Conservation (phyloP, 73 alveolate genomes). For the Paramecium sexaurelia region DNA sequence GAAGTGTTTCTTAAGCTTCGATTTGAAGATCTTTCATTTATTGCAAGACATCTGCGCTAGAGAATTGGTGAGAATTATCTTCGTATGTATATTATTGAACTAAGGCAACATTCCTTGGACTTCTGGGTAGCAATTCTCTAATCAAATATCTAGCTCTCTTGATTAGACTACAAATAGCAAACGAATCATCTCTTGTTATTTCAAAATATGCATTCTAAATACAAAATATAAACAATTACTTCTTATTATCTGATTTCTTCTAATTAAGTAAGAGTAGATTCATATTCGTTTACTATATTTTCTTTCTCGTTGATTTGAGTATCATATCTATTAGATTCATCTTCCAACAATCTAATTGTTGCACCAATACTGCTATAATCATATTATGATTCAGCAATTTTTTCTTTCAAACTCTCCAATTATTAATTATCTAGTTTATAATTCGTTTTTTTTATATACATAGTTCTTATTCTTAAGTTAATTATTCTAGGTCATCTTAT, state of each 20-base stretch:
- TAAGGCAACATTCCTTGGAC: slow-evolving; percentile 8
- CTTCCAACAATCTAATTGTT: not conserved
- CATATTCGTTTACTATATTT: not conserved
- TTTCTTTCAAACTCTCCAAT: not conserved
- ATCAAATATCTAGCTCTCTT: slow-evolving; percentile 43
- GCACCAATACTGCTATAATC: not conserved
- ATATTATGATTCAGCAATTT: not conserved
- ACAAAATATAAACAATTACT: not conserved
- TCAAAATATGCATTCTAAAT: not conserved
- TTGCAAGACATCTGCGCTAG: not conserved
- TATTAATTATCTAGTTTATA: not conserved
- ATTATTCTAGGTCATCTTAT: not conserved
- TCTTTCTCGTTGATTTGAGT: slow-evolving; percentile 2
- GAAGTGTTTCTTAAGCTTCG: not conserved
- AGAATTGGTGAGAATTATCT: slow-evolving; percentile 1
- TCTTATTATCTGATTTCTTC: slow-evolving; percentile 8
- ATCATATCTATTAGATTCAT: not conserved
- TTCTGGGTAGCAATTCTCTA: slow-evolving; percentile 31
- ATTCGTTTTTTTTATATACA: slow-evolving; percentile 44
- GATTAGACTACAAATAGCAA: slow-evolving; percentile 27
- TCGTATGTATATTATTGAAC: not conserved
- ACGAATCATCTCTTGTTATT: slow-evolving; percentile 28
- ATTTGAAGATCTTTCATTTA: not conserved
- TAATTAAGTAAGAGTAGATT: not conserved
- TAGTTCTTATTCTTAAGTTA: not conserved